Conservation (phyloP, 2,329 filamentous ascomycete genomes). For the Myotisia sp. region DNA sequence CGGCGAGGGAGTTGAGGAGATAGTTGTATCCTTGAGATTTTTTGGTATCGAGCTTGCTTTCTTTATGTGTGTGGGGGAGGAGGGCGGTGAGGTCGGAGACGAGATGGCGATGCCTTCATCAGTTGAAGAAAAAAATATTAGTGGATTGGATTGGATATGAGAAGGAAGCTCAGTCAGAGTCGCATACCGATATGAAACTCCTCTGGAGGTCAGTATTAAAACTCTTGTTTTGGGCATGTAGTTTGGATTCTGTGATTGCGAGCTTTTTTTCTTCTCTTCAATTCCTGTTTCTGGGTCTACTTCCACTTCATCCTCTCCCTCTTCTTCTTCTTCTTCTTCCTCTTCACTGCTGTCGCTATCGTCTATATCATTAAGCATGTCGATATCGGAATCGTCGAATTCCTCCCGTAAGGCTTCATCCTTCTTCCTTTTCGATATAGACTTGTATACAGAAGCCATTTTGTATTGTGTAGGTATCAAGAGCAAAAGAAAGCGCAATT, state of each 20-base stretch:
- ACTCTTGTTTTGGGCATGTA: constrained; percentile 45
- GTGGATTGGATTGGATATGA: too few relatives aligned
- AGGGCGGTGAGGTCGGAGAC: constrained; percentile 77
- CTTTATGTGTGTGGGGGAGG: constrained; percentile 83
- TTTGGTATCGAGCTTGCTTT: constrained; percentile 94
- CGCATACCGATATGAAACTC: constrained; percentile 68
- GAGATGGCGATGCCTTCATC: constrained; percentile 64
- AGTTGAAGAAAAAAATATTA: constrained; percentile 11
- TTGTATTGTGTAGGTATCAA: too few relatives aligned
- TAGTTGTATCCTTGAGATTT: constrained; percentile 46
- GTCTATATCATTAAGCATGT: constrained; percentile 11
- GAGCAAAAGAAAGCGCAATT: too few relatives aligned
- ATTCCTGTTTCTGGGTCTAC: constrained; percentile 13
- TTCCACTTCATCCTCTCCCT: constrained; percentile 11
- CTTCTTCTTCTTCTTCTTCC: constrained; percentile 49
- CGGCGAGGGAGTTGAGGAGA: constrained; percentile 61
- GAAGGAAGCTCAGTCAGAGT: neutral
- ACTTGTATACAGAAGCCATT: constrained; percentile 46
- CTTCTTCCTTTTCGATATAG: constrained; percentile 28
- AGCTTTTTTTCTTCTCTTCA: constrained; percentile 11
- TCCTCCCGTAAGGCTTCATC: constrained; percentile 2
- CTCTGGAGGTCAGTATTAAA: constrained; percentile 79
- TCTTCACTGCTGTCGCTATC: constrained; percentile 20
- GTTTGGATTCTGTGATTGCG: constrained; percentile 8
- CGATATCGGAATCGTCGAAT: constrained; percentile 6